A percentile compares a stretch with the other conserved stretches of the same genome.
These are phyloP conservation scores for Saccharomyces uvarum DNA, from an alignment of 1,139 yeast species.

Conservation along the genomic window DNA sequence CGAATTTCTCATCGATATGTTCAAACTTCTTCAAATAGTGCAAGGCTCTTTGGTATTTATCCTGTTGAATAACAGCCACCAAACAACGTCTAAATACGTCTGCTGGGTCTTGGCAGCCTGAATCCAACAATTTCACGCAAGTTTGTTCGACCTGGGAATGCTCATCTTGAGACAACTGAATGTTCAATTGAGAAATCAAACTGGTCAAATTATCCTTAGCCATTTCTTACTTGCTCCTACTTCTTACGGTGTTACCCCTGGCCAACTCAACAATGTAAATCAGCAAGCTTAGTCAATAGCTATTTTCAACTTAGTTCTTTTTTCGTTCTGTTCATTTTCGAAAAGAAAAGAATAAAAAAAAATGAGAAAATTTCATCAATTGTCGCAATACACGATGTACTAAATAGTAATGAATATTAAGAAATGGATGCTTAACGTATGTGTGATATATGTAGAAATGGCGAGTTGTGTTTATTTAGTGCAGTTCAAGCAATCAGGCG, in stretches of 20 bases:
- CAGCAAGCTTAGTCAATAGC: background rate
- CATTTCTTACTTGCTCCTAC: conserved; percentile 11
- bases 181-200: conserved; percentile 41
- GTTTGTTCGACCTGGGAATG: conserved; percentile 42
- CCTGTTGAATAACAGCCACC: conserved; percentile 66
- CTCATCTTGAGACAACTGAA: conserved; percentile 40
- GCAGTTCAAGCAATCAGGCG: background rate
- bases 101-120: conserved; percentile 38
- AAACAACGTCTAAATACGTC: conserved; percentile 45
- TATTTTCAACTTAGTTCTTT: background rate
- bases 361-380: background rate
- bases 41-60: conserved; percentile 53
- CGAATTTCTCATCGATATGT: conserved; percentile 32
- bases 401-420: background rate
- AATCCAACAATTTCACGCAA: conserved; percentile 37
- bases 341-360: conserved; percentile 1
- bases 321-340: background rate
- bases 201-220: conserved; percentile 34
- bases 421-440: background rate
- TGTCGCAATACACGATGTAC: background rate
- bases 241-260: background rate
- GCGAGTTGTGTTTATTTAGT: background rate
- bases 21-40: conserved; percentile 41
- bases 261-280: background rate
- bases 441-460: background rate